Conservation (phyloP, 345 rosid species). For the Streptanthus diversifolius region DNA sequence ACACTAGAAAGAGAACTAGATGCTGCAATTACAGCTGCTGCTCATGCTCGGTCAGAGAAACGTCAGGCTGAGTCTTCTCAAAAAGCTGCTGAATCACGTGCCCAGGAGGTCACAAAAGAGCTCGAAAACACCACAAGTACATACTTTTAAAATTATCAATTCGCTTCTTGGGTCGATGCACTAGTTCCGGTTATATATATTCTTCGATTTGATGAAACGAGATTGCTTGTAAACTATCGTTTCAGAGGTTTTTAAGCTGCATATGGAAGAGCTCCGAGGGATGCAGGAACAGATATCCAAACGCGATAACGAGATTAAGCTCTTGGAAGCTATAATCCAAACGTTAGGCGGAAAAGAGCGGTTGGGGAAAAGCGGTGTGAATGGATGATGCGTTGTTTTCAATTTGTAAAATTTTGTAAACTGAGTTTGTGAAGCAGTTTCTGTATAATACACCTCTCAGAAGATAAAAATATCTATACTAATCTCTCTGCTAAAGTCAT, state of each 20-base stretch:
- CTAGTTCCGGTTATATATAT: not conserved
- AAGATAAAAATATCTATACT: no score
- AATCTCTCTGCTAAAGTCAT: no score
- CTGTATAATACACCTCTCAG: not conserved
- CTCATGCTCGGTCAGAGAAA: constrained; percentile 88
- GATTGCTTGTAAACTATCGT: constrained; percentile 17
- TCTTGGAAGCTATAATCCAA: constrained; percentile 91
- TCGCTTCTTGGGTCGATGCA: not conserved
- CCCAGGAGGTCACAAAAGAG: constrained; percentile 75
- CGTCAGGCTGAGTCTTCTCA: constrained; percentile 91
- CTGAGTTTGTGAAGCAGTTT: not conserved
- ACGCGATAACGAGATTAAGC: constrained; percentile 83
- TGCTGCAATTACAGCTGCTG: constrained; percentile 95
- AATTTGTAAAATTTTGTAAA: constrained; percentile 11
- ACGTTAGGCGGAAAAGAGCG: constrained; percentile 74
- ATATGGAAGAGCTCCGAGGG: constrained; percentile 82
- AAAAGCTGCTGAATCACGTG: constrained; percentile 75
- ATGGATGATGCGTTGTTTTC: not conserved
- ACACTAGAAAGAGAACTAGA: constrained; percentile 92
- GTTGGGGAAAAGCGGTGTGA: constrained; percentile 7
- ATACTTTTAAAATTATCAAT: not conserved
- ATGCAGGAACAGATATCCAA: constrained; percentile 85
- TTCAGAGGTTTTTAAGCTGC: constrained; percentile 88
- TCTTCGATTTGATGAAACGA: not conserved
- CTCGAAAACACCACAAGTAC: constrained; percentile 95